Conservation (phyloP, 2,329 filamentous ascomycete genomes). For the Fusarium nanum region DNA sequence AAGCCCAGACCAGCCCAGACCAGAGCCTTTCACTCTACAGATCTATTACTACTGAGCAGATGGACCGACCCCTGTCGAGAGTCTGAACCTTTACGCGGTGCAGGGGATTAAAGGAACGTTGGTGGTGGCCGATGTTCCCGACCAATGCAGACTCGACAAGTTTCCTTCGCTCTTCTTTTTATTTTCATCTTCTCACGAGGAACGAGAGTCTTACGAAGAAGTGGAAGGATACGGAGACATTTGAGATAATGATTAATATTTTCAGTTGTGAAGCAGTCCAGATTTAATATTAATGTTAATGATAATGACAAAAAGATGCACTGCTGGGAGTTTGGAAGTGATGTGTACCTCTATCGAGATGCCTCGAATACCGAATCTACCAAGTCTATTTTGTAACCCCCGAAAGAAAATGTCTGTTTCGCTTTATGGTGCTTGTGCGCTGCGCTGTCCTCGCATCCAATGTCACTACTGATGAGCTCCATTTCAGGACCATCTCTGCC, state of each 20-base stretch:
- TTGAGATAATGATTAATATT: slow-evolving; percentile 32
- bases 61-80: slow-evolving; percentile 41
- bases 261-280: slow-evolving; percentile 24
- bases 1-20: slow-evolving; percentile 2
- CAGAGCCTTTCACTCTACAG: not conserved
- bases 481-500: slow-evolving; percentile 23
- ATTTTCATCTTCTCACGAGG: slow-evolving; percentile 5
- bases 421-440: not conserved
- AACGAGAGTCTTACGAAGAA: slow-evolving; percentile 6
- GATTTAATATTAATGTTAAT: slow-evolving; percentile 34
- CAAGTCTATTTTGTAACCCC: not conserved
- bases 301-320: slow-evolving; percentile 9
- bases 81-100: slow-evolving; percentile 47
- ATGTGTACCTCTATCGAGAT: not conserved
- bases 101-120: slow-evolving; percentile 40
- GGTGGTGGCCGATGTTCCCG: slow-evolving; percentile 26
- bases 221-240: slow-evolving; percentile 11
- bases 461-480: not conserved
- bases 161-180: not conserved
- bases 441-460: not conserved
- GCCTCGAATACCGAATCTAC: too few species aligned
- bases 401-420: not conserved
- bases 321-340: not conserved
- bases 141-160: slow-evolving; percentile 42
- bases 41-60: slow-evolving; percentile 10